Evolutionary conservation across 371 early-diverging fungal species (phyloP), one percentile per base, ranked within the genome.

Genomic region (Haplosporangium sp.): DNA sequence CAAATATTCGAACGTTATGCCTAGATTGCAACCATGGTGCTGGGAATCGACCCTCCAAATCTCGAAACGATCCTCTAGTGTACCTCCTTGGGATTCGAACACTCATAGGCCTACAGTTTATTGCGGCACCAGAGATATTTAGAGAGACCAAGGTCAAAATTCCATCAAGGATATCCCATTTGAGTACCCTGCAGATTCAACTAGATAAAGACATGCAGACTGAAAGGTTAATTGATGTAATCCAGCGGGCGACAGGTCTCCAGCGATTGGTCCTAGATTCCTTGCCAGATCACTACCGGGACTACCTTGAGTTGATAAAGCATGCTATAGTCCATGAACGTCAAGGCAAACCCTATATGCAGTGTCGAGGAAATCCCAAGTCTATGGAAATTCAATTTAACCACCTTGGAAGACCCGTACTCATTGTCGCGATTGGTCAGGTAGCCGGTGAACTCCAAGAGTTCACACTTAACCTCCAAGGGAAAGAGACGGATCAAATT

Each of bases 361-460:
- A 34, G 1, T 27, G 8, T 27, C 6, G 9, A 55, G 20, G 27
- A 34, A 1, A 6, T 44, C 35, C 63, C 3, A 48, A 9, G 3
- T 35, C 63, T 13, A 59, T 17, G 7, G 19, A 39, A 8, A n/a
- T 59, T 39, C 59, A 59, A 38, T 59, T 59, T 39, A 38, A 59
- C 40, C n/a, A 15, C 39, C 59, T 39, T 8, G 40, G 13, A 17
- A 15, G 15, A 2, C 8, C 13, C 3, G n/a, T 39, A 37, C 27
- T 59, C 39, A 19, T 40, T 9, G 59, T 59, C 1, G 39, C 15
- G 13, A 19, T 59, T 11, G 40, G 15, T 19, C 59, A 19, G 5
- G 39, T 4, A 39, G 3, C 39, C 9, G n/a, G 19, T n/a, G 27
- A 20, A 38, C 15, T 59, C 8, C 1, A 37, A 11, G 59, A 59